Evolutionary conservation across 345 rosid genomes (phyloP), one percentile per base, ranked within the genome.

Genomic region (Syzygium oleosum): DNA sequence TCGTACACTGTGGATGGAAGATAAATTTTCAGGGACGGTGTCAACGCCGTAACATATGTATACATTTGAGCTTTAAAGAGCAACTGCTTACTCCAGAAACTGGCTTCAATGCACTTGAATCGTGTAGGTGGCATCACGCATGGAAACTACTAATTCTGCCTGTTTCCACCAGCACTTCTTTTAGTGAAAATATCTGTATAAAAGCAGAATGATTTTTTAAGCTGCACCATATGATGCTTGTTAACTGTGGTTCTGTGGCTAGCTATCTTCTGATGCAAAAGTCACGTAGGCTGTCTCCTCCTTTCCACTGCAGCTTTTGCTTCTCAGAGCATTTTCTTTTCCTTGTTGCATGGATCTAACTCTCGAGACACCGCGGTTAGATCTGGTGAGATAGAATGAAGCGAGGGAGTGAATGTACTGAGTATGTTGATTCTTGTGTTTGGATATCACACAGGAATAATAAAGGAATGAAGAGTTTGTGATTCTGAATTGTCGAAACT

Each of bases 281-380:
- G 19, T 25, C 80, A 73, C 7, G 49, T 73, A 19, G 25, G 49
- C 10, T 7, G 80, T 68, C 46, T 19, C 46, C 0, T 68, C 46
- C 80, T 34, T 68, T 31, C 79, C 4, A 34, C 12, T 1, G 79
- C 23, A 4, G 46, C 46, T 68, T 19, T 34, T 73, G 49, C 80
- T 73, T 73, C 80, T 73, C 12, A 0, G 80, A 34, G 80, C 46
- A 34, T 34, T 73, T 73, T 5, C 49, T 19, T 73, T 73, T 73
- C 46, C 14, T 0, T 17, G 49, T 73, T 73, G 80, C 49, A 9
- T 73, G 19, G 43, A 7, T 68, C 14, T 63, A 15, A 63, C 0
- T 31, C 43, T 68, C 5, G 46, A 5, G 46, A 68, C 13, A 2
- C 11, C 0, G 46, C 0, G 0, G 25, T 38, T 17, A 19, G 2